Evolutionary conservation across 2,329 filamentous ascomycete genomes (phyloP).

Genomic region (Penicillium expansum): DNA sequence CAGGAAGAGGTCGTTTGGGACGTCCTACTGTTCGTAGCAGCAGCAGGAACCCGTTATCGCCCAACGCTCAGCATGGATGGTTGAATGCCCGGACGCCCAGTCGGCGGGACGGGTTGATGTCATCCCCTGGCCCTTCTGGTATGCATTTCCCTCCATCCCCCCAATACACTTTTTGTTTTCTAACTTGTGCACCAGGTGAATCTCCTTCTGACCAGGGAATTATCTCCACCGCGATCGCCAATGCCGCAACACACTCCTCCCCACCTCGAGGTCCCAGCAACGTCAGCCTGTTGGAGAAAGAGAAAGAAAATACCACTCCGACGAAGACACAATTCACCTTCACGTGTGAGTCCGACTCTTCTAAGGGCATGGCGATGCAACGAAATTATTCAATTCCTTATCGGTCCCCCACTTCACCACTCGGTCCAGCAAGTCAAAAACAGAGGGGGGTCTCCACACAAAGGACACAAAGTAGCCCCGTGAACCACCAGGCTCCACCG

Average conservation of each 20-base stretch:
- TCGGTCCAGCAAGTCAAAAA: conserved; percentile 33
- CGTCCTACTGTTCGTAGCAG: conserved; percentile 52
- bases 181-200: conserved; percentile 32
- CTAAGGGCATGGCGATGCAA: conserved; percentile 74
- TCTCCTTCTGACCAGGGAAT: conserved; percentile 65
- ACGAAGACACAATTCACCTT: conserved; percentile 93
- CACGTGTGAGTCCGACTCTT: conserved; percentile 86
- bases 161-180: conserved; percentile 3
- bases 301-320: conserved; percentile 65
- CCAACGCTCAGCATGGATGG: conserved; percentile 59
- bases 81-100: conserved; percentile 49
- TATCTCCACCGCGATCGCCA: conserved; percentile 88
- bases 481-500: conserved; percentile 27
- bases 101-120: conserved; percentile 48
- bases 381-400: conserved; percentile 46
- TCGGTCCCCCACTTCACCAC: conserved; percentile 33
- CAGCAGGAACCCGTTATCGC: conserved; percentile 61
- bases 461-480: conserved; percentile 56
- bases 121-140: conserved; percentile 42
- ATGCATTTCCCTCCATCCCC: conserved; percentile 7
- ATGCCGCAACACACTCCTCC: conserved; percentile 68
- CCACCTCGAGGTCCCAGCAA: conserved; percentile 69
- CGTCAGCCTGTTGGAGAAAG: conserved; percentile 72
- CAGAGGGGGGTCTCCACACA: conserved; percentile 50
- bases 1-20: conserved; percentile 81